Evolutionary conservation across 306 rosid genomes (phyloP), one percentile per base, ranked within the genome.

Genomic region (Prinsepia uniflora): DNA sequence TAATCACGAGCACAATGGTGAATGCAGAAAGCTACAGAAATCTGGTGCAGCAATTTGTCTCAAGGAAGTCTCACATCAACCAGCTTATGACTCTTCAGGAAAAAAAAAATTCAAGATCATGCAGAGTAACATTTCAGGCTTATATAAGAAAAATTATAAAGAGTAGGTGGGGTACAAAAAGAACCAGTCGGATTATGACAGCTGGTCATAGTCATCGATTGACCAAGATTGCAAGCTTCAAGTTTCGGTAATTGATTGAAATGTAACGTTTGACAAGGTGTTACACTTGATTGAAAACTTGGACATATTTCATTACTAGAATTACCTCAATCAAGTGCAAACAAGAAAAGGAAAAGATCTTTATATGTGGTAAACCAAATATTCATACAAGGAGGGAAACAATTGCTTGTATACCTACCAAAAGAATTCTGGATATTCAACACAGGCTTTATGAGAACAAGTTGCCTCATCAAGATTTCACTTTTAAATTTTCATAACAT

Each of bases 31-130:
- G 61, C 54, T 39, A 13, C 53, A 18, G 46, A 50, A 50, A 24
- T 61, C 49, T 70, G 72, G 61, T 54, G 34, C 19, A 19, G n/a
- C 44, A 47, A 63, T 20, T 20, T 57, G 9, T 39, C 19, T 65
- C 20, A 22, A 15, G 44, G 53, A 62, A 36, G 19, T 11, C 8
- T 44, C 36, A 53, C 30, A 48, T 64, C 55, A 47, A 71, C n/a
- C 10, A 54, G 46, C 8, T 43, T 60, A 24, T 61, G 61, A 52
- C 45, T 49, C 20, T 53, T 71, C 63, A 19, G 11, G 60, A n/a
- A 48, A 56, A 64, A 55, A 11, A 63, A 22, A 30, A 7, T 15
- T 10, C 52, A 63, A 43, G 46, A 41, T 40, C 57, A 71, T 15
- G 22, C 4, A 56, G 3, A 39, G 65, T 18, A 9, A 56, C 46